Percentiles rank a stretch among this genome's conserved stretches.
These are phyloP conservation scores for Aspergillus diversus DNA, from an alignment of 495 filamentous ascomycete species.

Conservation along the genomic window DNA sequence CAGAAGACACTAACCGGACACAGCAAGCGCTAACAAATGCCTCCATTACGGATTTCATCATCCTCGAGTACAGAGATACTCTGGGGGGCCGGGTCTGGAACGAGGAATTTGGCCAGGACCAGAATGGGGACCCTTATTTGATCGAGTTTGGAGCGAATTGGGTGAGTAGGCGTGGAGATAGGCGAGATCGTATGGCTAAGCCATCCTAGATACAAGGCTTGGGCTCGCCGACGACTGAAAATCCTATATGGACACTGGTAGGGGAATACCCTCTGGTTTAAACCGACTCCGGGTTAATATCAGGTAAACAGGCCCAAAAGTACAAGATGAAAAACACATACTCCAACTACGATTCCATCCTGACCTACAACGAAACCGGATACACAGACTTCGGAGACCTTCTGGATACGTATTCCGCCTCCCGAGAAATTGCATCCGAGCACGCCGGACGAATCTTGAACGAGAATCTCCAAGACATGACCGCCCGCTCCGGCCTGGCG, in stretches of 20 bases:
- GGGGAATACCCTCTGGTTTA: not conserved
- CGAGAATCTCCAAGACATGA: conserved; percentile 66
- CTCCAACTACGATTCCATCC: conserved; percentile 63
- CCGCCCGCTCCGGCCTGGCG: conserved; percentile 60
- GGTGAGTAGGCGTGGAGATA: conserved; percentile 36
- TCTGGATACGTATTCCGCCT: conserved; percentile 55
- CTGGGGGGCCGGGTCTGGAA: conserved; percentile 65
- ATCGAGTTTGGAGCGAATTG: conserved; percentile 75
- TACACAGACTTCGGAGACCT: conserved; percentile 53
- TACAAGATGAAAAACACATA: conserved; percentile 64
- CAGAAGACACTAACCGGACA: conserved; percentile 3
- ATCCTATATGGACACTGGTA: conserved; percentile 71
- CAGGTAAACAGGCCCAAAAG: conserved; percentile 55
- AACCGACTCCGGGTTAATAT: not conserved
- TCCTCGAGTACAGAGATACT: conserved; percentile 67
- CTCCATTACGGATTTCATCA: conserved; percentile 68
- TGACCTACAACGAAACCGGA: conserved; percentile 63
- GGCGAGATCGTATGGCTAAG: not conserved
- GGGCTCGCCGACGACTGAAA: conserved; percentile 50
- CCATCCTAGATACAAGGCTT: conserved; percentile 62
- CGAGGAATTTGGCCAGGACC: conserved; percentile 60
- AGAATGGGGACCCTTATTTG: conserved; percentile 56
- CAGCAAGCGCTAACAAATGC: conserved; percentile 67
- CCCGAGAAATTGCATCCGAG: conserved; percentile 52
- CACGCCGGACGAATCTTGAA: conserved; percentile 61